These are phyloP conservation scores for Quaeritorhiza haematococci DNA, from an alignment of 371 early-diverging fungal genomes.

Conservation along the genomic window DNA sequence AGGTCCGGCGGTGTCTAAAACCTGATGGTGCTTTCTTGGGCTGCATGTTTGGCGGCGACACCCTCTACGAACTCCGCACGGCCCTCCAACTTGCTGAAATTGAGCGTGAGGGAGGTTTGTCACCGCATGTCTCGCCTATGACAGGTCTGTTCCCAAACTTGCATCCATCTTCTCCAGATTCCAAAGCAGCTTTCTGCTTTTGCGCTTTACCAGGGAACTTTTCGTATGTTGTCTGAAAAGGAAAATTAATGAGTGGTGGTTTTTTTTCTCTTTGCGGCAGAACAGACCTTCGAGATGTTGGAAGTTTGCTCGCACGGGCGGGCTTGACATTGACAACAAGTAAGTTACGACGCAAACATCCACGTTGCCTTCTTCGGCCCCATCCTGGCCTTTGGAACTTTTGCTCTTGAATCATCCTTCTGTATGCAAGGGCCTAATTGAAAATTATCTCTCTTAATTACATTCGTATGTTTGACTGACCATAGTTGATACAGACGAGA, in stretches of 20 bases:
- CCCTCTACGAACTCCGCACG: slow-evolving; percentile 84
- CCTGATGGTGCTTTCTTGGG: slow-evolving; percentile 92
- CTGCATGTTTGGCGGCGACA: slow-evolving; percentile 90
- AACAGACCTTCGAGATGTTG: slow-evolving; percentile 76
- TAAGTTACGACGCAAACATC: too few species aligned
- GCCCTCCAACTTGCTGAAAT: slow-evolving; percentile 85
- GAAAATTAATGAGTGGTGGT: neutral
- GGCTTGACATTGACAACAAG: slow-evolving; percentile 81
- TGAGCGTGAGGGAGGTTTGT: slow-evolving; percentile 88
- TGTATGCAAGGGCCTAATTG: too few species aligned
- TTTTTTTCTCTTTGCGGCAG: neutral
- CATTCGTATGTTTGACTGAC: neutral
- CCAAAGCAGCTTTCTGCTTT: neutral
- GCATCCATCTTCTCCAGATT: neutral
- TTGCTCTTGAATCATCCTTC: neutral
- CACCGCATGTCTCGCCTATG: slow-evolving; percentile 89
- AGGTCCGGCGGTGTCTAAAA: slow-evolving; percentile 70
- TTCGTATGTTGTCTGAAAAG: too few species aligned
- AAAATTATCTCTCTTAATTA: too few species aligned
- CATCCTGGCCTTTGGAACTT: neutral
- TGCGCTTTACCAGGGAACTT: too few species aligned
- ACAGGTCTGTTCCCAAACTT: slow-evolving; percentile 43
- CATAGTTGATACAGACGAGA: slow-evolving; percentile 85
- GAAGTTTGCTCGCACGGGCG: slow-evolving; percentile 72
- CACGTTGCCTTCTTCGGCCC: neutral